phyloP scores from a whole-genome alignment of 352 stramenopile genomes.

The Globisporangium ultimum region DNA sequence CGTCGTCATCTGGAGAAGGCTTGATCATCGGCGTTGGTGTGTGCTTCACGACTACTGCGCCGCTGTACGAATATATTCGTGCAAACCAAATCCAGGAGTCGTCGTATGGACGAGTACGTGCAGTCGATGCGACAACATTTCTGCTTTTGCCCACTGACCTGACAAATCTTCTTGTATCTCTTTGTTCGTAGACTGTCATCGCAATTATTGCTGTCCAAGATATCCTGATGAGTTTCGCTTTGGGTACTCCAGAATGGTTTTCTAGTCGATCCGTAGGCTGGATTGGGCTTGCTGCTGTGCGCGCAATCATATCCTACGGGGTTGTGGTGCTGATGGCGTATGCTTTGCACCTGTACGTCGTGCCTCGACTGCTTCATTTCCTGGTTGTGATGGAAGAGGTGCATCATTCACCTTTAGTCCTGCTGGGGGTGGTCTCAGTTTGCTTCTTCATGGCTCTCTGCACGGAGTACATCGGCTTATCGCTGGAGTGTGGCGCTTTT shows the following conservation, averaged over 20 bases:
- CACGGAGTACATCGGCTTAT: slow-evolving; percentile 78
- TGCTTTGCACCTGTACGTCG: slow-evolving; percentile 68
- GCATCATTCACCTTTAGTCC: slow-evolving; percentile 69
- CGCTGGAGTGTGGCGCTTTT: slow-evolving; percentile 81
- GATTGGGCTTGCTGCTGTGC: slow-evolving; percentile 68
- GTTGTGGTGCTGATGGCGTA: slow-evolving; percentile 66
- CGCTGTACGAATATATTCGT: slow-evolving; percentile 80
- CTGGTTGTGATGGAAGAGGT: slow-evolving; percentile 78
- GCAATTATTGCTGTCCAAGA: slow-evolving; percentile 86
- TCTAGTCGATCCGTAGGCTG: slow-evolving; percentile 63
- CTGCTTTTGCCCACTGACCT: too few relatives aligned
- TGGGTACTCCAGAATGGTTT: slow-evolving; percentile 85
- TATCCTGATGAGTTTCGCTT: slow-evolving; percentile 82
- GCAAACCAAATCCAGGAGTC: slow-evolving; percentile 79
- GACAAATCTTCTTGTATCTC: background rate
- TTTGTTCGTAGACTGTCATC: slow-evolving; percentile 56
- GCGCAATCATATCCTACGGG: slow-evolving; percentile 66
- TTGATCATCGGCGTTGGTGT: slow-evolving; percentile 75
- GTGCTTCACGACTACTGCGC: slow-evolving; percentile 81
- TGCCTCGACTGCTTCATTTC: slow-evolving; percentile 68
- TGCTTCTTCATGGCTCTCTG: slow-evolving; percentile 85
- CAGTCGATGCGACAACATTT: background rate
- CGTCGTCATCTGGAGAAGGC: slow-evolving; percentile 67
- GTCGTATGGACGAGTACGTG: slow-evolving; percentile 65
- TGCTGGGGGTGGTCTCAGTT: slow-evolving; percentile 82